Evolutionary conservation across 1,284 basidiomycete species (phyloP), one percentile per base, ranked within the genome.

Genomic region (Boletus mariae): DNA sequence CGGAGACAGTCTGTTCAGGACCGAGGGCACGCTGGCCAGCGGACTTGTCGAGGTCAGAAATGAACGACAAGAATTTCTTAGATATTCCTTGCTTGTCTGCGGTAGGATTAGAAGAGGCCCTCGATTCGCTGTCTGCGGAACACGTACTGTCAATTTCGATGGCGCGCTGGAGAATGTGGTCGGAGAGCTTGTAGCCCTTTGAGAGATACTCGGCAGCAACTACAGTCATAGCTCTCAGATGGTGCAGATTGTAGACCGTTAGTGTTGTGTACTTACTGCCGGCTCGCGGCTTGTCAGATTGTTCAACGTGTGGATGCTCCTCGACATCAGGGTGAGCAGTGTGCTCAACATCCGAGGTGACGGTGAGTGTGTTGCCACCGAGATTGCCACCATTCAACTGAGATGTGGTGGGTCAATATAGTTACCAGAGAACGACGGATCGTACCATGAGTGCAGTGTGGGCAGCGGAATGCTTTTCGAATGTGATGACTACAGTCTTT

Each of bases 151-250:
- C 93, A 48, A 94, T 75, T 55, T 94, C 90, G 65, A 98, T 97
- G 25, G 94, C 92, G 57, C 85, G 84, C 61, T 89, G 79, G 45
- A 97, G 77, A 58, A 94, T 80, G 53, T 80, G 69, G 67, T 97
- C 94, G 23, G 86, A 85, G 38, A 97, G 79, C 45, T 68, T 67
- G 73, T 97, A 97, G 2, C 94, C 94, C 66, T 82, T 84, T 1
- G 91, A 88, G 35, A 98, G 82, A 71, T 94, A 93, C 70, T 96
- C 94, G 37, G 94, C 94, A 20, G 87, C 88, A 63, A 95, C 91
- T 77, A 65, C 63, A 38, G 20, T 23, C 0, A 35, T 15, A 17
- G 15, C 2, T n/a, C 5, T 61, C 32, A 57, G 35, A 31, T 7
- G 42, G 20, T 3, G 6, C 9, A 5, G 10, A 15, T 40, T 6